phyloP scores from a whole-genome alignment of 306 rosid genomes.

The Fagus crenata region DNA sequence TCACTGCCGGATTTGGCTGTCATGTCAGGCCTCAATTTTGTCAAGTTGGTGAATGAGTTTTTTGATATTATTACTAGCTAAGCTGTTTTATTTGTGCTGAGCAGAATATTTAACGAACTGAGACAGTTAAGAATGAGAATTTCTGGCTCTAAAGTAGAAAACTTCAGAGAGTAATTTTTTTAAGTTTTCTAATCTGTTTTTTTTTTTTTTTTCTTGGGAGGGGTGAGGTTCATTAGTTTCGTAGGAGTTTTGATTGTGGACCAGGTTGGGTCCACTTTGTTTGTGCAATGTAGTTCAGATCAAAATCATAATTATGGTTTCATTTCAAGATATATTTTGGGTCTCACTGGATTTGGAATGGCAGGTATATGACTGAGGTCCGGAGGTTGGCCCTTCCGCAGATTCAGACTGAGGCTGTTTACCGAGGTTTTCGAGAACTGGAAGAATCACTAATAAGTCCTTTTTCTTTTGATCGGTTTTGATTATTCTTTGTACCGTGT shows the following conservation, averaged over 20 bases:
- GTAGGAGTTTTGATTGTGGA: neutral
- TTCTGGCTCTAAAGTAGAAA: neutral
- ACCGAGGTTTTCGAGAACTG: constrained; percentile 80
- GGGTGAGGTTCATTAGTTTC: neutral
- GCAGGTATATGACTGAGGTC: constrained; percentile 92
- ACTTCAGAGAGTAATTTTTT: neutral
- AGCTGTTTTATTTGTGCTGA: neutral
- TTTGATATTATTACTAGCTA: neutral
- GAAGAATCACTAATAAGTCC: constrained; percentile 86
- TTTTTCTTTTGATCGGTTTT: constrained; percentile 65
- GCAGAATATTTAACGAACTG: neutral
- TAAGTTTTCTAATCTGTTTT: neutral
- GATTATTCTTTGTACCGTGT: constrained; percentile 44
- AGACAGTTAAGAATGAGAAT: neutral
- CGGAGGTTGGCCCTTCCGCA: constrained; percentile 89
- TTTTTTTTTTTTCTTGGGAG: constrained; percentile 5
- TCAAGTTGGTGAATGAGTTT: neutral
- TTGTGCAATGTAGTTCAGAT: neutral
- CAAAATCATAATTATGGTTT: neutral
- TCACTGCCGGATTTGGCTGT: neutral
- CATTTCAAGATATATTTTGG: constrained; percentile 18
- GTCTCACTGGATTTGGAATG: constrained; percentile 27
- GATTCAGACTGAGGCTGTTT: constrained; percentile 71
- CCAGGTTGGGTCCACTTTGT: neutral
- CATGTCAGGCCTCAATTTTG: neutral